These are phyloP conservation scores for Tetrastigma voinierianum DNA, from an alignment of 164 flowering plant species.

Conservation along the genomic window DNA sequence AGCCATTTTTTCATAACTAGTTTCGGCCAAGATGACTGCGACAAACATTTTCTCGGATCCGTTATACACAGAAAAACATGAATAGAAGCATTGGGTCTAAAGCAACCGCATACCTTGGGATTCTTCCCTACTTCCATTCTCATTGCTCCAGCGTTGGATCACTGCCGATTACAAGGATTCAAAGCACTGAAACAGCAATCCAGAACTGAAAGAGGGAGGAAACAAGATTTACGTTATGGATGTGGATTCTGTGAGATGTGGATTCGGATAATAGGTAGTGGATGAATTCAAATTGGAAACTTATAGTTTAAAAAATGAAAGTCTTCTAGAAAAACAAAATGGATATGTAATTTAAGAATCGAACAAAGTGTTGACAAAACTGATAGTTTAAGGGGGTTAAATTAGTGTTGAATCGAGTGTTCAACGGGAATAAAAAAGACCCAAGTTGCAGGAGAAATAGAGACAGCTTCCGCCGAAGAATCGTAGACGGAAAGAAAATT, in stretches of 20 bases:
- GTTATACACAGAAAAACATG: not conserved
- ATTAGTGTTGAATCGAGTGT: constrained; percentile 7
- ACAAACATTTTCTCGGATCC: not conserved
- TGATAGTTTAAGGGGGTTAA: not conserved
- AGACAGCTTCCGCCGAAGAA: constrained; percentile 30
- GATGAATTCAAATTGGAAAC: not conserved
- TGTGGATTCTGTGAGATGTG: no score
- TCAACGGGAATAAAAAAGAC: constrained; percentile 30
- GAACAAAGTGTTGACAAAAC: no score
- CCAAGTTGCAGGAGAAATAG: constrained; percentile 41
- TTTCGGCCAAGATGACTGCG: constrained; percentile 69
- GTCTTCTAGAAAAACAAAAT: constrained; percentile 5
- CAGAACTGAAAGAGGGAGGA: not conserved
- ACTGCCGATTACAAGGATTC: not conserved
- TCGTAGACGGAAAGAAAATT: constrained; percentile 1
- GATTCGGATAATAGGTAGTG: no score
- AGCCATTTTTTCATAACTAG: constrained; percentile 65
- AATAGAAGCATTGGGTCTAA: not conserved
- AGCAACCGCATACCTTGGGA: constrained; percentile 31
- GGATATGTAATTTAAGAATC: not conserved
- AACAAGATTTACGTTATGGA: no score
- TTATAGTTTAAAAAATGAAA: not conserved
- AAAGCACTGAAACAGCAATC: not conserved
- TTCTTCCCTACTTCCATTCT: constrained; percentile 23
- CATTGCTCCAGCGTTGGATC: constrained; percentile 28